Conservation (phyloP, 164 flowering plant species). For the Nelumbo lutea region DNA sequence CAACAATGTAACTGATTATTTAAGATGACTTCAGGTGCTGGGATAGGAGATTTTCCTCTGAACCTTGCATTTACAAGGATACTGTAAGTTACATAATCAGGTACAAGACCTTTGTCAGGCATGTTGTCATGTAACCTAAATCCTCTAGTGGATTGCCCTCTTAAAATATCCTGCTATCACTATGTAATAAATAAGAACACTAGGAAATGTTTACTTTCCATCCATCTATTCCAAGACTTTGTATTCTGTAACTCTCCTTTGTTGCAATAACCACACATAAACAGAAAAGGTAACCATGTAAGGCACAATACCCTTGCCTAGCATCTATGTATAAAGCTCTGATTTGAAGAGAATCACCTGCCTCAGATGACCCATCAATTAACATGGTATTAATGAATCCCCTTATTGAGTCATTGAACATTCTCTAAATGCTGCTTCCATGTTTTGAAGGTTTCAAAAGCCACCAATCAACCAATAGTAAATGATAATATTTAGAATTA, state of each 20-base stretch:
- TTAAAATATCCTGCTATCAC: conserved; percentile 63
- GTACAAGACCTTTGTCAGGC: conserved; percentile 72
- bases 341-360: conserved; percentile 45
- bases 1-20: not conserved
- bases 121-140: conserved; percentile 69
- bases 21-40: conserved; percentile 1
- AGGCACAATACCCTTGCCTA: conserved; percentile 48
- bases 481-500: conserved; percentile 44
- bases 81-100: conserved; percentile 60
- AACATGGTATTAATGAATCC: conserved; percentile 56
- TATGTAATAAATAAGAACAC: conserved; percentile 48
- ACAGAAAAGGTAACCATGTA: conserved; percentile 44
- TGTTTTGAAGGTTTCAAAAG: conserved; percentile 44
- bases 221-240: conserved; percentile 61
- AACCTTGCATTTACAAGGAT: conserved; percentile 51
- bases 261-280: conserved; percentile 57
- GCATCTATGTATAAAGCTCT: conserved; percentile 59
- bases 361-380: conserved; percentile 59
- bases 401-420: conserved; percentile 41
- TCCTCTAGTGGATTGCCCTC: conserved; percentile 72
- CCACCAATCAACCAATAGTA: conserved; percentile 71
- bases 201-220: conserved; percentile 34
- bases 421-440: conserved; percentile 55
- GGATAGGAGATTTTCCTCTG: conserved; percentile 11
- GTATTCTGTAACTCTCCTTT: conserved; percentile 62